Evolutionary conservation across 1,284 basidiomycete genomes (phyloP), one percentile per base, ranked within the genome.

Genomic region (Rhizoctonia solani): DNA sequence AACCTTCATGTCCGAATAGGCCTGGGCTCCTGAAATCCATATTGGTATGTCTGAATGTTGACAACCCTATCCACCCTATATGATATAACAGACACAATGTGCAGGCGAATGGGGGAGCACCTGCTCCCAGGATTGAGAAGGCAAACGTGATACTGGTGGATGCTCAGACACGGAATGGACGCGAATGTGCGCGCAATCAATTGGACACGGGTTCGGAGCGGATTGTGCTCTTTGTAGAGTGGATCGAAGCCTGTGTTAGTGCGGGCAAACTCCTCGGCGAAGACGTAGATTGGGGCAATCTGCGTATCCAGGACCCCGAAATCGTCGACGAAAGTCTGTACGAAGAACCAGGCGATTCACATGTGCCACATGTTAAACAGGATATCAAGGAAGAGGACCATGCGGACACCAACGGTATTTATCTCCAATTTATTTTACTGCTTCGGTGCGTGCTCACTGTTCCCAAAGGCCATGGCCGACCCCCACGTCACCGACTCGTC

Each of bases 251-350:
- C n/a, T 66, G 61, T 30, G 19, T 66, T 39, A 47, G 41, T 21
- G 49, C 61, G 1, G 61, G 61, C 21, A 66, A 52, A 27, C 52
- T 66, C 23, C 30, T 66, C 8, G 52, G 41, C 13, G 39, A 37
- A 42, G 61, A 66, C 13, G 39, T 53, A 39, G 53, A 66, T 25
- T 66, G 61, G 61, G 61, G 61, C 23, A 44, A 23, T 23, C 42
- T 66, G 41, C 61, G 61, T 3, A 66, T 66, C 30, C 34, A 66
- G 4, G 61, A 66, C 19, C 61, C 61, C 25, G 61, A 41, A 27
- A 44, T 66, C 21, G 50, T 66, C 9, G 61, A 66, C 52, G 61
- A 66, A 41, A 66, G 52, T 29, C n/a, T 66, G 41, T 66, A 54
- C 52, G 50, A 34, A 34, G 32, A n/a, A 16, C 41, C 50, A 66